A percentile compares a stretch with the other conserved stretches of the same genome.
phyloP scores from a whole-genome alignment of 2,329 filamentous ascomycete genomes.

The Fusarium agapanthi region DNA sequence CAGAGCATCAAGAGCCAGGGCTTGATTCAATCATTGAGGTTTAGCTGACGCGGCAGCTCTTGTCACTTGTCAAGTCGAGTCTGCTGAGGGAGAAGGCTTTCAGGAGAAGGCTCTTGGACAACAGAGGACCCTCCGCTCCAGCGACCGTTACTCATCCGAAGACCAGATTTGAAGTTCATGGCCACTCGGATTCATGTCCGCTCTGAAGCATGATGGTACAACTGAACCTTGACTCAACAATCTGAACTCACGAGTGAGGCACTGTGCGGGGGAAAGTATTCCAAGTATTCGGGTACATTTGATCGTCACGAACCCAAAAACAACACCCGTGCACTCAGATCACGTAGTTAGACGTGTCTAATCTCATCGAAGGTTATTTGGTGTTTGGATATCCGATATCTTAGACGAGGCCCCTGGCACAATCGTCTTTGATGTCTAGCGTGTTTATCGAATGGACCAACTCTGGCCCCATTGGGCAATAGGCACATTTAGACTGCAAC shows the following conservation, averaged over 20 bases:
- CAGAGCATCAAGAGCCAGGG: conserved; percentile 15
- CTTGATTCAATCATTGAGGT: conserved; percentile 11
- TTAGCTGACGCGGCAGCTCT: conserved; percentile 33
- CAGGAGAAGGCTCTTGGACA: conserved; percentile 6
- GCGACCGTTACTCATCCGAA: conserved; percentile 10
- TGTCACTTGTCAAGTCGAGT: conserved; percentile 1
- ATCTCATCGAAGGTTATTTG: neutral
- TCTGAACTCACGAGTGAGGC: conserved; percentile 6
- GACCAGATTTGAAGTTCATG: conserved; percentile 1
- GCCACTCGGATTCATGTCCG: conserved; percentile 19
- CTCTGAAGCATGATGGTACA: neutral
- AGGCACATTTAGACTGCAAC: conserved; percentile 9
- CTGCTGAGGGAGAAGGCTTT: neutral
- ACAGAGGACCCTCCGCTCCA: conserved; percentile 11
- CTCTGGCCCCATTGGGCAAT: conserved; percentile 12
- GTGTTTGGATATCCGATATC: neutral
- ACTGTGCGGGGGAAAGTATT: conserved; percentile 3
- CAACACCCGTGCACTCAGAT: conserved; percentile 1
- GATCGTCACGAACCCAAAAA: conserved; percentile 13
- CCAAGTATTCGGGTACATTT: conserved; percentile 16
- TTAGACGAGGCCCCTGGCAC: conserved; percentile 6
- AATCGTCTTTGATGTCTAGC: conserved; percentile 12
- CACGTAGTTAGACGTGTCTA: conserved; percentile 2
- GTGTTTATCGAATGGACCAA: neutral
- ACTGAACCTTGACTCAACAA: conserved; percentile 20